Evolutionary conservation across 2,329 filamentous ascomycete genomes (phyloP), one percentile per base, ranked within the genome.

Genomic region (Diaporthe nobilis): DNA sequence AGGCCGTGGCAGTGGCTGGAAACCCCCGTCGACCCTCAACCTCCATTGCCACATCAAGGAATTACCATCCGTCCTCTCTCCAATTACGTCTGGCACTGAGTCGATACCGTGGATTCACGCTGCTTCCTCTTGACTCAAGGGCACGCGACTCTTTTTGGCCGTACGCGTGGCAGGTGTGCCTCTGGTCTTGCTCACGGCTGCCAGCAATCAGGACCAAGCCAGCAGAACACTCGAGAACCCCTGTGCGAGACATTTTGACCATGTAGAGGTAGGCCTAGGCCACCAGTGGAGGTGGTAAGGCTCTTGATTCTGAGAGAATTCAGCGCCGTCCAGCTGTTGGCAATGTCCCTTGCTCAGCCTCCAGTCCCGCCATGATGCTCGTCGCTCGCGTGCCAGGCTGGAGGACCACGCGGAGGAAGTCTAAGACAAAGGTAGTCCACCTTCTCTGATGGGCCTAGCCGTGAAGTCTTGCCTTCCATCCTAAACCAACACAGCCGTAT

Each of bases 391-490:
- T 12, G 34, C 10, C 42, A 34, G 20, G 65, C 42, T 25, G 15
- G 31, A 25, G 6, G 31, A 31, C 47, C 22, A 70, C 47, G 31
- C 31, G 31, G 31, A 39, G 65, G 34, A 53, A 55, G 34, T 28
- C 65, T 68, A 51, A 68, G 31, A 68, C 65, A 53, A 4, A 17
- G 34, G 13, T 53, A 22, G n/a, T n/a, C 65, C 28, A 20, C 65
- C 49, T 55, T 39, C n/a, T 53, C 49, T 55, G 15, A 37, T 39
- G 22, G 49, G 47, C 47, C 65, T 53, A 53, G 31, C 9, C n/a
- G 49, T 25, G n/a, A n/a, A 55, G 65, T 42, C 37, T 39, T 47
- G 25, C 20, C n/a, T 20, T 37, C 2, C 34, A 42, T 15, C 20
- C 44, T n/a, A 17, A 28, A n/a, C 17, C 47, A 25, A 13, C n/a